Conservation (phyloP, 2,329 filamentous ascomycete species). For the Xylariaceae sp. region DNA sequence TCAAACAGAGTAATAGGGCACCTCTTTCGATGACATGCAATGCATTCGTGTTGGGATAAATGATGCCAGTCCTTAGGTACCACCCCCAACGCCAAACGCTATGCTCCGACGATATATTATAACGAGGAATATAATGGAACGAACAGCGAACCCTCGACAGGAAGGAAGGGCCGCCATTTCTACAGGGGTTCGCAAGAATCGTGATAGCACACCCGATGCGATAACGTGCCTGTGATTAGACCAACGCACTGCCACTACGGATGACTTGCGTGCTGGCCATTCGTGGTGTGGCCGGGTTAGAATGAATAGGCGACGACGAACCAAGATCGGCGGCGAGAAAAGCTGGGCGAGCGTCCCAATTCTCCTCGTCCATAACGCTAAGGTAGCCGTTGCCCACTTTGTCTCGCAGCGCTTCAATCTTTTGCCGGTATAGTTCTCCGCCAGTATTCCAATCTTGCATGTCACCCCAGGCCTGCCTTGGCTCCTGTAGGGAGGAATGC, state of each 20-base stretch:
- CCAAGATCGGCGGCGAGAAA: constrained; percentile 38
- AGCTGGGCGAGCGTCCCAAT: constrained; percentile 46
- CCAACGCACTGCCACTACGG: constrained; percentile 48
- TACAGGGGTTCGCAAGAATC: constrained; percentile 9
- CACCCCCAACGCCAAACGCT: constrained; percentile 31
- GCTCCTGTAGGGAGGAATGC: constrained; percentile 31
- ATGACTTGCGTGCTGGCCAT: constrained; percentile 43
- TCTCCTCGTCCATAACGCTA: constrained; percentile 75
- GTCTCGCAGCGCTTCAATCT: constrained; percentile 78
- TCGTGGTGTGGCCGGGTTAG: constrained; percentile 34
- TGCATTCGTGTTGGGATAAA: constrained; percentile 14
- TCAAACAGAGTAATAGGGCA: not conserved
- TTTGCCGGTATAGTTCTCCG: constrained; percentile 77
- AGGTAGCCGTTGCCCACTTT: constrained; percentile 86
- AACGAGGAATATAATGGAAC: constrained; percentile 22
- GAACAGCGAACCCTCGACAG: constrained; percentile 12
- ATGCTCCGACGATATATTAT: constrained; percentile 30
- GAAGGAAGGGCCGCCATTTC: constrained; percentile 14
- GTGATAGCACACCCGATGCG: constrained; percentile 11
- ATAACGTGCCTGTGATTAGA: constrained; percentile 32
- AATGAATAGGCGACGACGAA: constrained; percentile 34
- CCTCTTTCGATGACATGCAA: constrained; percentile 16
- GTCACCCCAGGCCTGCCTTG: constrained; percentile 35
- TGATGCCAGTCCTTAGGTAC: constrained; percentile 18
- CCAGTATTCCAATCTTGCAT: constrained; percentile 58